These are phyloP conservation scores for Serendipita sp. DNA, from an alignment of 1,284 basidiomycete genomes.

Conservation along the genomic window DNA sequence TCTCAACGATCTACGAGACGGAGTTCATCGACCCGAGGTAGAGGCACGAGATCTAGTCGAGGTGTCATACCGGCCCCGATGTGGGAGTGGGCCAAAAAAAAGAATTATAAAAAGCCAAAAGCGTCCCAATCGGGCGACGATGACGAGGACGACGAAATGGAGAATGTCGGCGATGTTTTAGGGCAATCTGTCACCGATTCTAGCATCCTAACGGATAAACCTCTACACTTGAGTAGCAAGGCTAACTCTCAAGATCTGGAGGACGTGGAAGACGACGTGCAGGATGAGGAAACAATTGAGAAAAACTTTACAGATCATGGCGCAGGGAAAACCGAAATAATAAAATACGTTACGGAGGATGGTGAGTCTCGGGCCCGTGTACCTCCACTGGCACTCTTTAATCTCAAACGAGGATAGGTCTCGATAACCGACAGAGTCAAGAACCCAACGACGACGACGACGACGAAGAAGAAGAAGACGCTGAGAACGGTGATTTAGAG, in stretches of 20 bases:
- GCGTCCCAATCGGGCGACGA: conserved; percentile 8
- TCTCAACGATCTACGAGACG: background rate
- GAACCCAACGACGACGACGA: conserved; percentile 8
- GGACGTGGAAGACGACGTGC: background rate
- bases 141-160: conserved; percentile 14
- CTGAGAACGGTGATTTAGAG: background rate
- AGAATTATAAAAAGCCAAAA: conserved; percentile 7
- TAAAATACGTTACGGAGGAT: no score
- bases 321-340: conserved; percentile 20
- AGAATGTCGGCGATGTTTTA: background rate
- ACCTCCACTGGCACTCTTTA: conserved; percentile 19
- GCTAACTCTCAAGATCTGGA: conserved; percentile 26
- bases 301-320: conserved; percentile 20
- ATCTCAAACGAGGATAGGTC: conserved; percentile 25
- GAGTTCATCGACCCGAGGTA: background rate
- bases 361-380: conserved; percentile 16
- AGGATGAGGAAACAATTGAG: conserved; percentile 17
- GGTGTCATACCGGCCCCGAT: conserved; percentile 56
- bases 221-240: background rate
- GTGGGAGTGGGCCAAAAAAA: conserved; percentile 64
- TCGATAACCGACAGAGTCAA: conserved; percentile 15
- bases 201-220: background rate
- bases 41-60: conserved; percentile 23
- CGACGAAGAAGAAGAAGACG: conserved; percentile 12
- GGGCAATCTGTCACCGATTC: no score